Conservation (phyloP, 495 filamentous ascomycete species). For the Venustampulla echinocandica region DNA sequence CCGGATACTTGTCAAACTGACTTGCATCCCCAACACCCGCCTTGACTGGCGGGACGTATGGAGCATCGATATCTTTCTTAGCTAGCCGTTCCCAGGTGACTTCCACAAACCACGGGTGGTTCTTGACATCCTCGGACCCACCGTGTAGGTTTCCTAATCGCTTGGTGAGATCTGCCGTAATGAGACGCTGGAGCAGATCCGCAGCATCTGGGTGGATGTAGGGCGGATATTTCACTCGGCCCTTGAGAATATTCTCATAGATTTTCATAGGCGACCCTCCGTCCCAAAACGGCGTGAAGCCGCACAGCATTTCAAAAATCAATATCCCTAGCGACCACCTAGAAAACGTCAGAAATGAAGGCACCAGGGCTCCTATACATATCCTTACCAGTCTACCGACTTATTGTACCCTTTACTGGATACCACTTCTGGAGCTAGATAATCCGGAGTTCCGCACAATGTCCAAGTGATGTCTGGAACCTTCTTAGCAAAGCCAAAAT, state of each 20-base stretch:
- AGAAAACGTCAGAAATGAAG: slow-evolving; percentile 5
- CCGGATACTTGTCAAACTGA: slow-evolving; percentile 96
- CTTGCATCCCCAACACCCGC: slow-evolving; percentile 91
- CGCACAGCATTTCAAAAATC: slow-evolving; percentile 99
- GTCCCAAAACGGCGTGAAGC: slow-evolving; percentile 98
- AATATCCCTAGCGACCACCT: slow-evolving; percentile 99
- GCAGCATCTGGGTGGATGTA: slow-evolving; percentile 94
- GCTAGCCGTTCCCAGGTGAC: slow-evolving; percentile 93
- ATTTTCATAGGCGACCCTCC: slow-evolving; percentile 96
- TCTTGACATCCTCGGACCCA: slow-evolving; percentile 90
- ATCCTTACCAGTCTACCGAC: slow-evolving; percentile 88
- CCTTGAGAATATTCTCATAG: slow-evolving; percentile 95
- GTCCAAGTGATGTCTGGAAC: slow-evolving; percentile 99
- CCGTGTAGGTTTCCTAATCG: slow-evolving; percentile 87
- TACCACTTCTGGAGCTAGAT: slow-evolving; percentile 93
- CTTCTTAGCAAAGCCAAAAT: slow-evolving; percentile 98
- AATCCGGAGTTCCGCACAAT: slow-evolving; percentile 96
- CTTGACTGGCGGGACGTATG: slow-evolving; percentile 93
- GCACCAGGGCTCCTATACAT: background rate
- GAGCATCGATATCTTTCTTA: slow-evolving; percentile 95
- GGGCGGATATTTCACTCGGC: slow-evolving; percentile 87
- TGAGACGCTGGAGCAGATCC: slow-evolving; percentile 81
- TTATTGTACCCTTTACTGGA: slow-evolving; percentile 98
- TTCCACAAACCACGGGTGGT: slow-evolving; percentile 91
- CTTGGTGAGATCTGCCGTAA: slow-evolving; percentile 92